Base-by-base conservation (phyloP, 1,284 basidiomycete species). In the Phylloboletellus chloephorus region DNA sequence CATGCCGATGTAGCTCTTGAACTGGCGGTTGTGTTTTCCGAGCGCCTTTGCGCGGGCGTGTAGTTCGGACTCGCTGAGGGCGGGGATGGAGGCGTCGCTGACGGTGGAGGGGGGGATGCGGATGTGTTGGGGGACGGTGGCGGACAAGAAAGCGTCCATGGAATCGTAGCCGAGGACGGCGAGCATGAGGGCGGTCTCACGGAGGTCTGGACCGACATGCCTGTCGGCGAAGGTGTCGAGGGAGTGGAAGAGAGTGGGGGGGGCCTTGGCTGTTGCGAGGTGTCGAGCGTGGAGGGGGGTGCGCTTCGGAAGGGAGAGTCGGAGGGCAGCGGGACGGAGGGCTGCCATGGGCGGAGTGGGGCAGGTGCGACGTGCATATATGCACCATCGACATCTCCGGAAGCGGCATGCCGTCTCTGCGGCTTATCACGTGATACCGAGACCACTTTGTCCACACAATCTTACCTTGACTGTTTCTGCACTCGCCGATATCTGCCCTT, bases 1-100 rank as follows among this genome's bases (percentile, higher is more conserved):
- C 92, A 97, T 92, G 31, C 95, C 95, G 60, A 98, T 98, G 63
- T 92, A 95, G 58, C 83, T 93, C 73, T 88, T 91, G 67, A 85
- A 85, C 7, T 77, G 69, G 66, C 82, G 80, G 68, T 98, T 98
- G 64, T 79, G 72, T 22, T 61, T 66, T 13, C 83, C 92, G 17
- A 98, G 70, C 54, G 79, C 76, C 57, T 82, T 82, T 3, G 88
- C 92, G 38, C 89, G 73, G 31, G 71, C 67, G 40, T 83, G 72
- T 29, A 98, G 73, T 68, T 98, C 86, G 11, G 85, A 80, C 67
- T 98, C 96, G 62, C 88, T 90, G 44, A 90, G 71, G 0, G 87
- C 72, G 4, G 76, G 73, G 46, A 96, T 88, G 29, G 75, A 73
- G 19, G 72, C 67, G 54, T 90, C 76, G 58, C 74, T 78, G 48